A percentile compares a stretch with the other conserved stretches of the same genome.
phyloP scores from a whole-genome alignment of 257 asterid genomes.

The Lycium barbarum region DNA sequence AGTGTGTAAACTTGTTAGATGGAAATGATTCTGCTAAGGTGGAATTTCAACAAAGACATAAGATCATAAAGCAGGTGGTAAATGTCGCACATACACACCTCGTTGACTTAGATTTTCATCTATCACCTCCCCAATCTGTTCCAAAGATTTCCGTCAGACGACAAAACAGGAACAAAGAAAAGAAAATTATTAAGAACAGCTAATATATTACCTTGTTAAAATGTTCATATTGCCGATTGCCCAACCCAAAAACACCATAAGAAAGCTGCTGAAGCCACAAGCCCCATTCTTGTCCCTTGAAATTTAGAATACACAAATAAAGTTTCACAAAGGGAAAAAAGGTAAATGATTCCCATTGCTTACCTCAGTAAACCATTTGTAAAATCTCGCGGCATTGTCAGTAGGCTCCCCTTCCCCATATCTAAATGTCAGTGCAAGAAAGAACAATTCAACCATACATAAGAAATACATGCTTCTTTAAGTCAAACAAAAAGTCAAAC shows the following conservation, averaged over 20 bases:
- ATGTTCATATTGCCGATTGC: conserved; percentile 86
- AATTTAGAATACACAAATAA: neutral
- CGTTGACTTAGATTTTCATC: conserved; percentile 67
- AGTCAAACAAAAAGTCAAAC: neutral
- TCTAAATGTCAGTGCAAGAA: conserved; percentile 43
- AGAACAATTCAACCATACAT: conserved; percentile 27
- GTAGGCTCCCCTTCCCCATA: conserved; percentile 92
- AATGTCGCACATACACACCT: conserved; percentile 42
- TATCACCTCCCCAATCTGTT: conserved; percentile 64
- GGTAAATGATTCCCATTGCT: neutral
- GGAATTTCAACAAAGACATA: neutral
- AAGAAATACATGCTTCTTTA: neutral
- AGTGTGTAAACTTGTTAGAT: too few relatives aligned
- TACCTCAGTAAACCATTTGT: conserved; percentile 84
- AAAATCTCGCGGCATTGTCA: conserved; percentile 82
- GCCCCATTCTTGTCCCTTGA: conserved; percentile 56
- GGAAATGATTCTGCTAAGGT: neutral
- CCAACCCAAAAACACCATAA: conserved; percentile 77
- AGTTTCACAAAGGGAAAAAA: neutral
- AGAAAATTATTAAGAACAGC: neutral
- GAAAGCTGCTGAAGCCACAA: conserved; percentile 69
- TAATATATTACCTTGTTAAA: conserved; percentile 67
- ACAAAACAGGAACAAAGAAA: neutral
- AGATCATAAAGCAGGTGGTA: conserved; percentile 26
- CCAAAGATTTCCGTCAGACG: conserved; percentile 37